A percentile compares a stretch with the other conserved stretches of the same genome.
phyloP scores from a whole-genome alignment of 768 basidiomycete species.

The Lentinula sp. region DNA sequence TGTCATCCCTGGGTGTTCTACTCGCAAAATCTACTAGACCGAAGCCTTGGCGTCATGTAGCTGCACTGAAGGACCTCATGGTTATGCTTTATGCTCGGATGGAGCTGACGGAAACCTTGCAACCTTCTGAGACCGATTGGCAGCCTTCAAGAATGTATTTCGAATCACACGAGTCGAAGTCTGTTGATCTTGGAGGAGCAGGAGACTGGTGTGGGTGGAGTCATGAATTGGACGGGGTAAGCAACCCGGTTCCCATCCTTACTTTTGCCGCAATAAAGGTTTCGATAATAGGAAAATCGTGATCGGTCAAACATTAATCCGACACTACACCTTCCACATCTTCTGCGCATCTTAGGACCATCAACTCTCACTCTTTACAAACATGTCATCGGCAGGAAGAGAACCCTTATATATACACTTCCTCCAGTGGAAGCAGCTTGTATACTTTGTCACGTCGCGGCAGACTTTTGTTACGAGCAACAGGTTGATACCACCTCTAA shows the following conservation, averaged over 20 bases:
- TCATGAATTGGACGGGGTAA: conserved; percentile 54
- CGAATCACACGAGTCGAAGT: conserved; percentile 49
- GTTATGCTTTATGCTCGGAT: conserved; percentile 45
- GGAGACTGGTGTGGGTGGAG: conserved; percentile 68
- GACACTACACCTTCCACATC: conserved; percentile 66
- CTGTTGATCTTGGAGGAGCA: conserved; percentile 46
- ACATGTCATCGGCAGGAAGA: conserved; percentile 64
- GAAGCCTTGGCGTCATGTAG: conserved; percentile 72
- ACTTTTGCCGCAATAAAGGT: neutral
- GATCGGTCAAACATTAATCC: conserved; percentile 36
- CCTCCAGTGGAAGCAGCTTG: conserved; percentile 80
- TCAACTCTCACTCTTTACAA: conserved; percentile 77
- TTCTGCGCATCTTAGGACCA: conserved; percentile 73
- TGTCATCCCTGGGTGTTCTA: conserved; percentile 73
- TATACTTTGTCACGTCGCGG: conserved; percentile 67
- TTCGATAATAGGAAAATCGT: conserved; percentile 17
- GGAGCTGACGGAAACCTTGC: conserved; percentile 39
- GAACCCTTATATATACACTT: conserved; percentile 75
- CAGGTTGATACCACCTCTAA: conserved; percentile 28
- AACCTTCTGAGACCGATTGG: conserved; percentile 55
- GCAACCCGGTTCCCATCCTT: conserved; percentile 10
- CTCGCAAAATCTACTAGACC: conserved; percentile 59
- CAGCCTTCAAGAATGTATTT: conserved; percentile 59
- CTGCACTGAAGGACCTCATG: conserved; percentile 56
- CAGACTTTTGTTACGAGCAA: conserved; percentile 39